phyloP scores from a whole-genome alignment of 2,329 filamentous ascomycete genomes.

The Ascochyta clinopodiicola region DNA sequence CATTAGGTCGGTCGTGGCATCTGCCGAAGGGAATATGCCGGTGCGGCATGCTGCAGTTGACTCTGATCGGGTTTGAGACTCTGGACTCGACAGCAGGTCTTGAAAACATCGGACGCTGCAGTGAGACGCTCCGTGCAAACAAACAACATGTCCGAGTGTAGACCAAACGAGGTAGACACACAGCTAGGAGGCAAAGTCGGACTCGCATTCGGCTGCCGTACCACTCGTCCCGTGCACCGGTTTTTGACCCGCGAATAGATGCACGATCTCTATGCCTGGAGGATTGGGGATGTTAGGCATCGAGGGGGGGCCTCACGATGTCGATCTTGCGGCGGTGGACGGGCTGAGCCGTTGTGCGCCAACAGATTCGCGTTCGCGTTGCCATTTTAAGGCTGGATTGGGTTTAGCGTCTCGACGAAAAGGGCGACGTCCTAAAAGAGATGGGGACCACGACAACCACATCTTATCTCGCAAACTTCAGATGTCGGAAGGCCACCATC shows the following conservation, averaged over 20 bases:
- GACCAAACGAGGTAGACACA: not conserved
- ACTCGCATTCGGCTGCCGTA: conserved; percentile 12
- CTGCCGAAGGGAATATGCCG: not conserved
- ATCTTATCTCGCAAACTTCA: not conserved
- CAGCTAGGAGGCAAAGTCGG: not conserved
- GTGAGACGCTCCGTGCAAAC: not conserved
- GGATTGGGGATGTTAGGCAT: conserved; percentile 7
- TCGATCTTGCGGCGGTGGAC: conserved; percentile 2
- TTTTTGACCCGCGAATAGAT: not conserved
- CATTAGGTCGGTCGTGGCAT: conserved; percentile 2
- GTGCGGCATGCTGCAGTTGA: not conserved
- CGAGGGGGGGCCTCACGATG: not conserved
- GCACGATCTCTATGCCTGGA: conserved; percentile 8
- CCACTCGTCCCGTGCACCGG: not conserved
- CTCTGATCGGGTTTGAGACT: not conserved
- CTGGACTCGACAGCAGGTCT: not conserved
- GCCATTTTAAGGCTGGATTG: not conserved
- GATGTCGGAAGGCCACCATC: not conserved
- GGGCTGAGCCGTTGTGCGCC: conserved; percentile 2
- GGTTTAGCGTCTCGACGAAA: not conserved
- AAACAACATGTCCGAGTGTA: not conserved
- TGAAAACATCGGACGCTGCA: not conserved
- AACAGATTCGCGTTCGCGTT: conserved; percentile 8
- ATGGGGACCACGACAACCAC: not conserved
- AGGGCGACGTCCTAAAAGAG: not conserved